Evolutionary conservation across 2,329 filamentous ascomycete species (phyloP), one percentile per base, ranked within the genome.

Genomic region (Fusarium verticillioides): DNA sequence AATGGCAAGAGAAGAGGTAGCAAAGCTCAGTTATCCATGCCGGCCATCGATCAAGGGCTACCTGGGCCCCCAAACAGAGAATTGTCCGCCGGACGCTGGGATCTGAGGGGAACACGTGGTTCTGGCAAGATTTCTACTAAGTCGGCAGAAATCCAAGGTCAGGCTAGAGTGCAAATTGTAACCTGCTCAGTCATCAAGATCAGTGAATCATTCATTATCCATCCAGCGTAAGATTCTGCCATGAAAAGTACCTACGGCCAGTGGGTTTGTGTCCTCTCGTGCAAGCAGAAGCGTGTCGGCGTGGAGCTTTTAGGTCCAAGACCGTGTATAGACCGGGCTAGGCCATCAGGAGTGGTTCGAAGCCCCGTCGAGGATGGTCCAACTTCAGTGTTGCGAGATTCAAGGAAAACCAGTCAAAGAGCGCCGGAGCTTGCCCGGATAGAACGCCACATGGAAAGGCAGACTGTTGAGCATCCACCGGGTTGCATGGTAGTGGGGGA

Each of bases 301-400:
- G 21, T 59, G 50, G 34, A 46, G 49, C 49, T 46, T 64, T 64
- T 56, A 54, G 60, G 40, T 42, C 64, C 59, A 66, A 63, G 61
- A 60, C 52, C 37, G 30, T 30, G 30, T 30, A 62, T 75, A 68
- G 74, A 71, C 71, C 47, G 65, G 73, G 62, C 76, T 76, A 46
- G 76, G 49, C 75, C 71, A 69, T 74, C 58, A 32, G 62, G 54
- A 69, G 58, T 75, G 74, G 66, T 67, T 75, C 70, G 57, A 69
- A 69, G 44, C 58, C 50, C 68, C 52, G 52, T 67, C 52, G 32
- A 68, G 58, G 63, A 63, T 69, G 68, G 69, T 46, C 71, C 34
- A 74, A 75, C 61, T 32, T 53, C 64, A 60, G 58, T 49, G 54
- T 56, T 49, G 37, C 44, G 56, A 43, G 37, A 37, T 58, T 32